Conservation (phyloP, 441 rosid species). For the Iberis amara region DNA sequence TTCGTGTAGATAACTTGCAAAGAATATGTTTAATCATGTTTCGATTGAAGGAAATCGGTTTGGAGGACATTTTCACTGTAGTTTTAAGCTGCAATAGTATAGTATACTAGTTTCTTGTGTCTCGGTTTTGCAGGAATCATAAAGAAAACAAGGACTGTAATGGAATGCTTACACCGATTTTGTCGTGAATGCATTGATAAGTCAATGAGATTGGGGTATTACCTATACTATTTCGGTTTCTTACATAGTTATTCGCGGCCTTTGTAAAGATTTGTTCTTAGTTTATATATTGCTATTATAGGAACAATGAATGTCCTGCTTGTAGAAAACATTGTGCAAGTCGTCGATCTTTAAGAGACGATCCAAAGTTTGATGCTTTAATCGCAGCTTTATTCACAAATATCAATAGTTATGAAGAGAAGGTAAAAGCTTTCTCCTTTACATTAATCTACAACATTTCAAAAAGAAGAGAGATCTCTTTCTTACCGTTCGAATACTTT, state of each 20-base stretch:
- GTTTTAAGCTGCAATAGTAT: background rate
- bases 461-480: conserved; percentile 8
- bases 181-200: conserved; percentile 96
- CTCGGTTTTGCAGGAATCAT: conserved; percentile 56
- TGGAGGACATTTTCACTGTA: conserved; percentile 5
- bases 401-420: conserved; percentile 73
- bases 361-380: conserved; percentile 80
- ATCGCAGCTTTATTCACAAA: conserved; percentile 79
- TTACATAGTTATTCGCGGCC: background rate
- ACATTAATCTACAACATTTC: background rate
- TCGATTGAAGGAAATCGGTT: background rate
- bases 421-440: conserved; percentile 36
- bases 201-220: conserved; percentile 89
- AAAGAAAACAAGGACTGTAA: conserved; percentile 89
- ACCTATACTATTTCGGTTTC: background rate
- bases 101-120: conserved; percentile 16
- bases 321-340: conserved; percentile 98
- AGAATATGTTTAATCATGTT: conserved; percentile 1
- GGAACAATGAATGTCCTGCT: conserved; percentile 95
- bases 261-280: conserved; percentile 1
- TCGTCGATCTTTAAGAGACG: conserved; percentile 89
- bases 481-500: background rate
- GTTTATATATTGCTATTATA: conserved; percentile 32
- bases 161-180: conserved; percentile 96
- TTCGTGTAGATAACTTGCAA: conserved; percentile 12